A percentile compares a stretch with the other conserved stretches of the same genome.
These are phyloP conservation scores for Botryococcus braunii DNA, from an alignment of 163 green algal species.

Conservation along the genomic window DNA sequence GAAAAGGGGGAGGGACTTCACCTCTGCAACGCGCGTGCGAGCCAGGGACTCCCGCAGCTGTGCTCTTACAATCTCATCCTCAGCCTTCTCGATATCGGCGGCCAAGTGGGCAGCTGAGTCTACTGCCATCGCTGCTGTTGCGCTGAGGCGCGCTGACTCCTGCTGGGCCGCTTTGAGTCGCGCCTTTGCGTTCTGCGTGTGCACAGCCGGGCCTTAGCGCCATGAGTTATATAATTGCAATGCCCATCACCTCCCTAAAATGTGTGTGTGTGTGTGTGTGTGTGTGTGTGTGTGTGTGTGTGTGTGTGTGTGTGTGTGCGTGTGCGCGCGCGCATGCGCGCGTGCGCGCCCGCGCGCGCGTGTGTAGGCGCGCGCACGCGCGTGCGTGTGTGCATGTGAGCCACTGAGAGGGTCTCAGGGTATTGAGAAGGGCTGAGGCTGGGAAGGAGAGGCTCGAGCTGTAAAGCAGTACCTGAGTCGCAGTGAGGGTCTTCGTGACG, in stretches of 20 bases:
- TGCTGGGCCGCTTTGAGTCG: no score
- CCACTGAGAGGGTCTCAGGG: no score
- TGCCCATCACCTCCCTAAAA: not conserved
- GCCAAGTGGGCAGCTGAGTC: no score
- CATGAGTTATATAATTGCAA: not conserved
- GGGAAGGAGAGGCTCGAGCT: not conserved
- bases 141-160: no score
- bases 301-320: not conserved
- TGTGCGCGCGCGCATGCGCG: not conserved
- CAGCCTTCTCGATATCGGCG: no score
- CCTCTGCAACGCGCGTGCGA: no score
- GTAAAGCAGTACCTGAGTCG: conserved; percentile 21
- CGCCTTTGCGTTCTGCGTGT: not conserved
- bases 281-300: not conserved
- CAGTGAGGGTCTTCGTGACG: conserved; percentile 37
- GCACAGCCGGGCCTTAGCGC: not conserved
- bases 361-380: not conserved
- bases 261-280: not conserved
- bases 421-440: not conserved
- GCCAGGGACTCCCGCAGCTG: no score
- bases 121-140: no score
- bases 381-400: no score
- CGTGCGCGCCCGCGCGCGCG: not conserved
- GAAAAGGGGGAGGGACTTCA: no score
- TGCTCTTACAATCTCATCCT: no score